Conservation (phyloP, 306 rosid species). For the Lathyrus sativus region DNA sequence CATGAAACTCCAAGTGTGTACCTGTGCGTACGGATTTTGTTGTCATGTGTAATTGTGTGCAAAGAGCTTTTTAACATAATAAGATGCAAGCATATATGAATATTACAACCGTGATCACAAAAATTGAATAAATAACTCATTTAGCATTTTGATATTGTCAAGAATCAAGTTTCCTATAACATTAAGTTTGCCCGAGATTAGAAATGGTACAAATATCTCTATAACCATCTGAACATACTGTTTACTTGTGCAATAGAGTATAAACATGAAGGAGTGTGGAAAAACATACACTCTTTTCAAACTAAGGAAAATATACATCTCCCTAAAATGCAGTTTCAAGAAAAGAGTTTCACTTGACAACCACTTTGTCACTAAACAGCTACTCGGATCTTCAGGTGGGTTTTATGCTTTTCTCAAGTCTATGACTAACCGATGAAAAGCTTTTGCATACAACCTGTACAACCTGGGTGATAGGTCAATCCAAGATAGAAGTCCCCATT, state of each 20-base stretch:
- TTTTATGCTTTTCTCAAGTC: slow-evolving; percentile 12
- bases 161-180: slow-evolving; percentile 31
- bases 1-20: no score
- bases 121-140: slow-evolving; percentile 19
- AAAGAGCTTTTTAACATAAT: slow-evolving; percentile 14
- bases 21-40: no score
- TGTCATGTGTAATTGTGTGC: background rate
- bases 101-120: slow-evolving; percentile 17
- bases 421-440: slow-evolving; percentile 10
- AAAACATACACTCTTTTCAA: slow-evolving; percentile 16
- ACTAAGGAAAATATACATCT: slow-evolving; percentile 32
- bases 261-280: slow-evolving; percentile 28
- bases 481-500: slow-evolving; percentile 11
- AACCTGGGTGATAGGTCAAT: slow-evolving; percentile 32
- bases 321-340: slow-evolving; percentile 31
- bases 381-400: slow-evolving; percentile 26
- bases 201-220: slow-evolving; percentile 20
- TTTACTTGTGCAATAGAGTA: slow-evolving; percentile 10
- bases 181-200: slow-evolving; percentile 2
- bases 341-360: slow-evolving; percentile 26
- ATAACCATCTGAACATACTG: background rate
- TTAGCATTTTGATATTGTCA: slow-evolving; percentile 5
- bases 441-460: slow-evolving; percentile 35
- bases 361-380: slow-evolving; percentile 34
- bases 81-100: slow-evolving; percentile 2